Base-by-base conservation (phyloP, 2,329 filamentous ascomycete species). In the Torrubiellomyces zombiae region DNA sequence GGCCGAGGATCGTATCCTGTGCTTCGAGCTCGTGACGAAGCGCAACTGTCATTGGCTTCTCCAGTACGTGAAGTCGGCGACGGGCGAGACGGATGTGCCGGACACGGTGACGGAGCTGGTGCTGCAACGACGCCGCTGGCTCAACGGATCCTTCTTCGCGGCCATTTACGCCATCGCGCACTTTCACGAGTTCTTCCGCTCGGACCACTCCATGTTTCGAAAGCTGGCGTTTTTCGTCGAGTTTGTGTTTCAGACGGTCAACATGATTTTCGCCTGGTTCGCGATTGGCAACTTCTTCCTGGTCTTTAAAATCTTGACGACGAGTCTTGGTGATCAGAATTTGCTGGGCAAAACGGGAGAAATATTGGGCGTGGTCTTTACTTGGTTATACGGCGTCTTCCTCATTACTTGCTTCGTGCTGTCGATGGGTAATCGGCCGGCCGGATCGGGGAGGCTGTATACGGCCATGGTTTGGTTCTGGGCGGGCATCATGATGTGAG, bases 181-280 rank as follows among this genome's bases (percentile, higher is more conserved):
- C 53, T 93, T 92, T 50, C 86, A 92, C 55, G 78, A 95, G 45
- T 83, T 98, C 49, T 92, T 86, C 67, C 73, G 89, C 30, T 92
- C 82, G 35, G 77, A 85, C 42, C 89, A 98, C 51, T 86, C 78
- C 14, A 63, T 85, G 41, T 44, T 92, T 20, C 72, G 89, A 38
- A 94, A 95, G 51, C 57, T 86, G 31, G 81, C 80, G 63, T 80
- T 98, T 51, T 67, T 93, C 40, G 53, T 95, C 37, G 89, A 98
- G 48, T 95, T 94, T 50, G 59, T 77, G 37, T 98, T 94, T 57
- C 85, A 94, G 52, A 89, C 82, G 1, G 65, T 86, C 52, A 92
- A 81, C 62, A 94, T 95, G 81, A 67, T 98, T 44, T 98, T 95
- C 49, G 85, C 89, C 26, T 98, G 89, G 89, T 95, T 98, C 47